Evolutionary conservation across 768 basidiomycete species (phyloP).

Genomic region (Pleurotus pulmonarius): DNA sequence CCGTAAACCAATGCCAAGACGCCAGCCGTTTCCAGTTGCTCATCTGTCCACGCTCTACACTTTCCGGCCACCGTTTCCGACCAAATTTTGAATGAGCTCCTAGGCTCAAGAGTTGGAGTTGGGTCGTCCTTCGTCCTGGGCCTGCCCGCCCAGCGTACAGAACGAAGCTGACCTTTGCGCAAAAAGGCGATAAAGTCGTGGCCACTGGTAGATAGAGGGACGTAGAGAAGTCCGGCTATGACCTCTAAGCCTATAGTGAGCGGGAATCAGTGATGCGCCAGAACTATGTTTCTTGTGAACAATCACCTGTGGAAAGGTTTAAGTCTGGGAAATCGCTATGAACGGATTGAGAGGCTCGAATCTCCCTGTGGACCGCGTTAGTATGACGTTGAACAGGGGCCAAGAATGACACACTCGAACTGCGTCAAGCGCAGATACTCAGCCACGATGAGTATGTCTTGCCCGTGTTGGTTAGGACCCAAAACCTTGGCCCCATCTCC

Average conservation of each 20-base stretch:
- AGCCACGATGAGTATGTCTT: conserved; percentile 74
- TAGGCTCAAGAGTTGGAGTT: conserved; percentile 55
- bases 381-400: too few relatives aligned
- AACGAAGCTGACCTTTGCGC: conserved; percentile 67
- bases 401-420: conserved; percentile 48
- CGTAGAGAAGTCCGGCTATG: conserved; percentile 71
- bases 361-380: conserved; percentile 34
- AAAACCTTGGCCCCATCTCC: conserved; percentile 71
- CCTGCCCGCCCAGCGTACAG: conserved; percentile 78
- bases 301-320: conserved; percentile 42
- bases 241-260: conserved; percentile 44
- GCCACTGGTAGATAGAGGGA: conserved; percentile 69
- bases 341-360: conserved; percentile 71
- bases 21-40: conserved; percentile 78
- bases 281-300: not conserved
- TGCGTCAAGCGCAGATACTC: conserved; percentile 76
- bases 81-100: conserved; percentile 81
- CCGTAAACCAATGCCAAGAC: conserved; percentile 78
- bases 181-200: conserved; percentile 81
- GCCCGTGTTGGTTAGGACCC: conserved; percentile 66
- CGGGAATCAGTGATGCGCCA: not conserved
- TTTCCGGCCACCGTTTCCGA: conserved; percentile 68
- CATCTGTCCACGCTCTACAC: conserved; percentile 73
- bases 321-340: conserved; percentile 71
- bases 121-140: conserved; percentile 43